These are phyloP conservation scores for Trypanosoma vivax DNA, from an alignment of 208 protist species.

Conservation along the genomic window DNA sequence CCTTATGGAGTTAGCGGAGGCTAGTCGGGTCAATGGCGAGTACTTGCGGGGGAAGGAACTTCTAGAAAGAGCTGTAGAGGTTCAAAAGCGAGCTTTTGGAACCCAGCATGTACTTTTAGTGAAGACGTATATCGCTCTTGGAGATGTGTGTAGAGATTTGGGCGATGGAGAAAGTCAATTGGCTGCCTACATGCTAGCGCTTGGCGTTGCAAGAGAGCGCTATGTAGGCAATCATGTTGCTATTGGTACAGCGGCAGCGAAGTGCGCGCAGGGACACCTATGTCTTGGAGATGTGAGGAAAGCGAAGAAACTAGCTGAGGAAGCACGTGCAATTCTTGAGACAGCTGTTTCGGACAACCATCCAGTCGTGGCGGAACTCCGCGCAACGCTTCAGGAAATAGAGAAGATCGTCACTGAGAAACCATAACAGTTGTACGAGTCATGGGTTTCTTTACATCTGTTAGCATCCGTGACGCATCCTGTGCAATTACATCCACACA, in stretches of 20 bases:
- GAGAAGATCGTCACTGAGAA: constrained; percentile 9
- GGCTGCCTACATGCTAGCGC: constrained; percentile 68
- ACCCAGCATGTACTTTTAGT: constrained; percentile 66
- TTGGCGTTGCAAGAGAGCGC: constrained; percentile 53
- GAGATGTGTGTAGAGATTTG: constrained; percentile 58
- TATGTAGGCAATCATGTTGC: constrained; percentile 57
- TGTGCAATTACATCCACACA: too few species aligned
- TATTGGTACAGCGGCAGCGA: constrained; percentile 49
- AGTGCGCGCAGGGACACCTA: constrained; percentile 51
- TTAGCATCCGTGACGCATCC: too few species aligned
- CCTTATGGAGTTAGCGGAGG: constrained; percentile 60
- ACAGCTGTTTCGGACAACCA: constrained; percentile 44
- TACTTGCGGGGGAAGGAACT: constrained; percentile 59
- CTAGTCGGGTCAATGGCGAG: constrained; percentile 58
- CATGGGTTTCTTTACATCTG: constrained; percentile 3
- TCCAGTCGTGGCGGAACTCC: constrained; percentile 33
- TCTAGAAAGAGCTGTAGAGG: constrained; percentile 64
- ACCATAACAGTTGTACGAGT: neutral
- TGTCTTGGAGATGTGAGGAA: constrained; percentile 38
- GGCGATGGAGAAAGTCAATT: constrained; percentile 41
- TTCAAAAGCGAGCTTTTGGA: constrained; percentile 80
- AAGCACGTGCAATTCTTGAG: constrained; percentile 46
- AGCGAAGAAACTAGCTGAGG: constrained; percentile 31
- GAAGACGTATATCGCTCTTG: constrained; percentile 63
- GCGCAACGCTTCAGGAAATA: constrained; percentile 25